Evolutionary conservation across 352 stramenopile species (phyloP).

Genomic region (Pilasporangium apinafurcum): DNA sequence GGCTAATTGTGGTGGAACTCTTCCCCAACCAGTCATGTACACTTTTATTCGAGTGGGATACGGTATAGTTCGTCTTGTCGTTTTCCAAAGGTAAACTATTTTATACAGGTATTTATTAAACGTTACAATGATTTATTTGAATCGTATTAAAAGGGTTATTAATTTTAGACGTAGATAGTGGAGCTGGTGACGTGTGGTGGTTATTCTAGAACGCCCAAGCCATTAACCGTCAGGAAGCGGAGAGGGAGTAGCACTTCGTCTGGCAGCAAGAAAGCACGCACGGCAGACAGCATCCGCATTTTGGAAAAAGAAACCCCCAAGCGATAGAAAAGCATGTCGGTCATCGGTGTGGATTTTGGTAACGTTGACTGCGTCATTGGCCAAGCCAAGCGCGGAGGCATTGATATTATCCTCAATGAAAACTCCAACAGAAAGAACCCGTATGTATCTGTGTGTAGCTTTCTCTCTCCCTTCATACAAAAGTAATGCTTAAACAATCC

Average conservation of each 20-base stretch:
- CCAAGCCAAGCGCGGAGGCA: conserved; percentile 94
- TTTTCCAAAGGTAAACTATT: not conserved
- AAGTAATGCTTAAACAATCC: not conserved
- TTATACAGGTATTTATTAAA: not conserved
- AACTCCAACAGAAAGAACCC: conserved; percentile 98
- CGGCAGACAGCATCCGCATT: not conserved
- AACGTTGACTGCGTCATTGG: conserved; percentile 95
- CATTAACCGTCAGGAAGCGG: no score
- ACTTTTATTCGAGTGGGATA: conserved; percentile 7
- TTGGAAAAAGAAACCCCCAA: not conserved
- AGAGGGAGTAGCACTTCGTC: no score
- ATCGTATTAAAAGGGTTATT: not conserved
- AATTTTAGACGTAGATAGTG: not conserved
- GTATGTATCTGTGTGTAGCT: conserved; percentile 21
- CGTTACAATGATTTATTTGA: no score
- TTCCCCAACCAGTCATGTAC: conserved; percentile 8
- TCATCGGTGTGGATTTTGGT: conserved; percentile 97
- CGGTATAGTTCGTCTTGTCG: conserved; percentile 1
- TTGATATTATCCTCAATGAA: conserved; percentile 99
- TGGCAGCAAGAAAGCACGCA: not conserved
- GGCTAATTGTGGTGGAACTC: not conserved
- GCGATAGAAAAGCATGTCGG: conserved; percentile 81
- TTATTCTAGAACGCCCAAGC: conserved; percentile 31
- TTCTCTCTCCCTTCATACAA: not conserved
- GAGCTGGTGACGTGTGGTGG: conserved; percentile 5